Conservation (phyloP, 2,329 filamentous ascomycete species). For the Colletotrichum eremochloae region DNA sequence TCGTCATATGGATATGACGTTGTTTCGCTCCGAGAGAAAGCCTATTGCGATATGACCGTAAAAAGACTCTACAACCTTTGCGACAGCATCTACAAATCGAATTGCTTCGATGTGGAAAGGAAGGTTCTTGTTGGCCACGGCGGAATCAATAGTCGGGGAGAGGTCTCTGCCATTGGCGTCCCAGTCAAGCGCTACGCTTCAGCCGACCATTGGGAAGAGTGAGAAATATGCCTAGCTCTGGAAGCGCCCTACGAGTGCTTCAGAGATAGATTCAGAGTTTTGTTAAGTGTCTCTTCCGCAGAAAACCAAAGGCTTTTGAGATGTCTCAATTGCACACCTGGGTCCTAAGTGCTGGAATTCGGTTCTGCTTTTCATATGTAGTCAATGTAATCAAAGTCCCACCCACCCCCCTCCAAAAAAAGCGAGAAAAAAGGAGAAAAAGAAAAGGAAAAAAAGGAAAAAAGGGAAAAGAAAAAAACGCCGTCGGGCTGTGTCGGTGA, state of each 20-base stretch:
- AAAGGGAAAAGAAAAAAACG: too few relatives aligned
- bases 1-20: conserved; percentile 51
- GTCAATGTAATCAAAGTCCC: too few relatives aligned
- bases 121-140: conserved; percentile 4
- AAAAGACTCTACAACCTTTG: conserved; percentile 48
- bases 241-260: too few relatives aligned
- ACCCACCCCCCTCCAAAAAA: too few relatives aligned
- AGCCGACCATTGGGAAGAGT: conserved; percentile 9
- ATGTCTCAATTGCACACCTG: neutral
- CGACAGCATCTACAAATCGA: neutral
- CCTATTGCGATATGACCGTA: conserved; percentile 52
- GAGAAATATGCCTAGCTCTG: too few relatives aligned
- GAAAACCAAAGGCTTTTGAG: too few relatives aligned
- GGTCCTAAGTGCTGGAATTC: neutral
- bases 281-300: neutral
- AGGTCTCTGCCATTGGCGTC: neutral
- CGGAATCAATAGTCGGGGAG: conserved; percentile 11
- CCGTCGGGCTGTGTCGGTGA: too few relatives aligned
- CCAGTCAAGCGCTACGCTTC: conserved; percentile 7
- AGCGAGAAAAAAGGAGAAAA: too few relatives aligned
- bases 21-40: conserved; percentile 47
- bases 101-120: conserved; percentile 26
- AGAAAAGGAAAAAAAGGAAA: too few relatives aligned
- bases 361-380: neutral
- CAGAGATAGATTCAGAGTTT: too few relatives aligned